phyloP scores from a whole-genome alignment of 2,329 filamentous ascomycete species.

The Anthostomella pinea region DNA sequence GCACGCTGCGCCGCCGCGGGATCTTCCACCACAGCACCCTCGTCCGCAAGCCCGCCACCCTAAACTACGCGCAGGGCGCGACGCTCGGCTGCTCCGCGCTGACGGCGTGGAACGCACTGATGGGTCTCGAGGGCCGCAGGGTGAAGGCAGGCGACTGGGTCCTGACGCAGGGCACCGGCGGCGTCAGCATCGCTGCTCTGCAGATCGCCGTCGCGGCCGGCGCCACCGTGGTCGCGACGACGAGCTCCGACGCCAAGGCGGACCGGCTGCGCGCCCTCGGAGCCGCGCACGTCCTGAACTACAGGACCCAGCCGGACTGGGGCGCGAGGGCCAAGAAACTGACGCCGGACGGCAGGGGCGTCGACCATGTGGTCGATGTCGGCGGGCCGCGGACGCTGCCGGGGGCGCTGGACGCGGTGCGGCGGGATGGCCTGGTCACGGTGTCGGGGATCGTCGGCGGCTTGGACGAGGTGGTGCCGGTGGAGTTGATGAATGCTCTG shows the following conservation, averaged over 20 bases:
- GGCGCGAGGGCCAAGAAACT: slow-evolving; percentile 53
- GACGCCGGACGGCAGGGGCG: slow-evolving; percentile 45
- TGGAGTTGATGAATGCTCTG: slow-evolving; percentile 13
- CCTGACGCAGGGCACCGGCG: slow-evolving; percentile 39
- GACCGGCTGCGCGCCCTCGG: slow-evolving; percentile 52
- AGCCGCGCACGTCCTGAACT: slow-evolving; percentile 59
- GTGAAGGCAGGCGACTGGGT: slow-evolving; percentile 36
- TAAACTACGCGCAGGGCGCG: slow-evolving; percentile 31
- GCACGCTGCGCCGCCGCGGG: slow-evolving; percentile 46
- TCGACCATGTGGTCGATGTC: slow-evolving; percentile 65
- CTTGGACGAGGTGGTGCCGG: background rate
- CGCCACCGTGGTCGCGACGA: slow-evolving; percentile 57
- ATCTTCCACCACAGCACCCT: slow-evolving; percentile 44
- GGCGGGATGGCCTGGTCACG: slow-evolving; percentile 32
- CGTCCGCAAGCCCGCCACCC: slow-evolving; percentile 33
- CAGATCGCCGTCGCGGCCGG: slow-evolving; percentile 47
- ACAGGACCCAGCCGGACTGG: slow-evolving; percentile 57
- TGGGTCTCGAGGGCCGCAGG: slow-evolving; percentile 41
- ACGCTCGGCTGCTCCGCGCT: slow-evolving; percentile 48
- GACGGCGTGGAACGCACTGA: slow-evolving; percentile 52
- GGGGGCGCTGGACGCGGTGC: slow-evolving; percentile 51
- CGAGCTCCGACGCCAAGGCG: slow-evolving; percentile 53
- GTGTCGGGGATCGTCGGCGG: slow-evolving; percentile 29
- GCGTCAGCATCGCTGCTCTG: slow-evolving; percentile 36
- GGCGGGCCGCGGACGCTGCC: slow-evolving; percentile 60